Evolutionary conservation across 768 basidiomycete species (phyloP), one percentile per base, ranked within the genome.

Genomic region (Lyophyllum shimeji): DNA sequence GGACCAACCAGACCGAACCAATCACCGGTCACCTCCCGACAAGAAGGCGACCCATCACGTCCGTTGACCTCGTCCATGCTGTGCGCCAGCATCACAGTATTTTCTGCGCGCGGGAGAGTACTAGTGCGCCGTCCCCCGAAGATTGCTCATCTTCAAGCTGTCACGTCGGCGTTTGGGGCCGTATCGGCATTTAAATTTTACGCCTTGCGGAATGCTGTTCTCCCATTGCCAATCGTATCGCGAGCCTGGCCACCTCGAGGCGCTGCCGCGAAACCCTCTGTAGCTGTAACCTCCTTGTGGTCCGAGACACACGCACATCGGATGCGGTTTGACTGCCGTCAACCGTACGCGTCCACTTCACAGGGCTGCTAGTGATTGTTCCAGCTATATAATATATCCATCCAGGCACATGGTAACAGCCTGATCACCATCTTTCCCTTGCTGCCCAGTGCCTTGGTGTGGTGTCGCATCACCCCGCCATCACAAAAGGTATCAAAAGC

Each of bases 301-400:
- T 7, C 48, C 43, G 55, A 60, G 53, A 50, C 59, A 20, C 46
- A 25, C 23, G 21, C 47, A 55, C 7, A 20, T 18, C 3, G 37
- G 33, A 12, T 23, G 33, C n/a, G 27, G 9, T 48, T 23, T 21
- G 33, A 39, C 33, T 20, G 24, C 48, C 47, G 47, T 47, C 29
- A 47, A 9, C 23, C 24, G 46, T 31, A 11, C 29, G 4, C 12
- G 46, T 31, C 29, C 29, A 15, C 12, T 15, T 23, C 6, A 18
- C 23, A 47, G 46, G 24, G 20, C 29, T n/a, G n/a, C n/a, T n/a
- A n/a, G 27, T 56, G 55, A 53, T 57, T 44, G 55, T 56, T 53
- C 52, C 59, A 61, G 57, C 40, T 24, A 34, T 55, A 46, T 49
- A 53, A 20, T n/a, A n/a, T n/a, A n/a, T n/a, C n/a, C n/a, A n/a